Evolutionary conservation across 164 flowering plant genomes (phyloP), one percentile per base, ranked within the genome.

Genomic region (Macadamia tetraphylla): DNA sequence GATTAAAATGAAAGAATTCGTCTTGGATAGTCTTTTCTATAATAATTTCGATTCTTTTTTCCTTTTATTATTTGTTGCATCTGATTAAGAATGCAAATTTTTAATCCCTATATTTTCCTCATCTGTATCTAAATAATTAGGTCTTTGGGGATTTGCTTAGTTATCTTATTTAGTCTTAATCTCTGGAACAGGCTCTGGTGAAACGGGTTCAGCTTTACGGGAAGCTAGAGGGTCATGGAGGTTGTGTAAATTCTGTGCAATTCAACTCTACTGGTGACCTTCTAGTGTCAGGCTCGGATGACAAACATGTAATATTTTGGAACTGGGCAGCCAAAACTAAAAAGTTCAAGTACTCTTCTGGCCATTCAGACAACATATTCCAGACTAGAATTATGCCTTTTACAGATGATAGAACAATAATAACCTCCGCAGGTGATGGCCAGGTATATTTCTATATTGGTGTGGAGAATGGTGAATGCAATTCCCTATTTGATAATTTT

Each of bases 261-360:
- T 89, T 89, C 76, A 89, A 83, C 75, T 78, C 86, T 32, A 67
- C 80, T 30, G 92, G 95, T 58, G 88, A 89, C 17, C 30, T 76
- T 52, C 85, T 89, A 52, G 85, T 85, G 32, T 86, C 95, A 1
- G 95, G 95, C 64, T 89, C 90, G 66, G 95, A 86, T 80, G 92
- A 87, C 74, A 76, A 56, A 67, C 75, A 79, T 58, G 77, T 89
- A 29, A 85, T 76, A 53, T 74, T 86, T 40, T 89, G 95, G 95
- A 70, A 87, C 51, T 85, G 92, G 88, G 73, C 73, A 35, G 63
- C 79, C 29, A 73, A 74, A 70, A 79, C 30, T 17, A 71, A 67
- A 60, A 71, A 1, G 31, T 61, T 87, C 42, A 76, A 87, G 6
- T 87, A 80, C 74, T 68, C 70, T 64, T 86, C 92, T 65, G 92